phyloP scores from a whole-genome alignment of 371 early-diverging fungal species.

The Actinomucor elegans region DNA sequence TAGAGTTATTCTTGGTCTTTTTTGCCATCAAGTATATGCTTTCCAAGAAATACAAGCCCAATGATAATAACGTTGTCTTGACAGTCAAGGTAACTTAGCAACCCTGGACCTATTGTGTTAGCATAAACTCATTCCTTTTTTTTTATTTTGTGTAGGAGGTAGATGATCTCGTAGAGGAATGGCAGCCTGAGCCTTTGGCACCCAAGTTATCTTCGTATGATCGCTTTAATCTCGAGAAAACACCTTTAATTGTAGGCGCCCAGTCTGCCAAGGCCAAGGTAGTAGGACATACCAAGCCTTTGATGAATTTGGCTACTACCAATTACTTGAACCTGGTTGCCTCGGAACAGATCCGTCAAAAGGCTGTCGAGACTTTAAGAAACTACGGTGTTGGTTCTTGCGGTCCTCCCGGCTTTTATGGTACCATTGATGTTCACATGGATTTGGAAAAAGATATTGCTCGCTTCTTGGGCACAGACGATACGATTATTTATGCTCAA shows the following conservation, averaged over 20 bases:
- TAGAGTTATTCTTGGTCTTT: conserved; percentile 85
- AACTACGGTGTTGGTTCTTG: conserved; percentile 99
- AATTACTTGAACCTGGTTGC: conserved; percentile 87
- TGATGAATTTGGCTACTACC: conserved; percentile 84
- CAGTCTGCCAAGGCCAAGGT: conserved; percentile 62
- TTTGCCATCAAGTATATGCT: conserved; percentile 91
- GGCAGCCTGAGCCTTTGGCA: conserved; percentile 96
- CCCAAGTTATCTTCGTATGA: conserved; percentile 74
- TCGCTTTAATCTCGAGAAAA: conserved; percentile 77
- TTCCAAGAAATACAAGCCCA: conserved; percentile 83
- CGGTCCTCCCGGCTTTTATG: conserved; percentile 99
- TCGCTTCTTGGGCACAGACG: conserved; percentile 85
- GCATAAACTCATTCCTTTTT: background rate
- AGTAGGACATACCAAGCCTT: conserved; percentile 48
- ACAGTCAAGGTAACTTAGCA: conserved; percentile 76
- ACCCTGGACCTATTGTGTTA: background rate
- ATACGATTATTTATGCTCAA: conserved; percentile 97
- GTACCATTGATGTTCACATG: conserved; percentile 98
- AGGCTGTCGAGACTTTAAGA: conserved; percentile 88
- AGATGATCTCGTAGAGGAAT: conserved; percentile 93
- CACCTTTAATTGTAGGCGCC: conserved; percentile 74
- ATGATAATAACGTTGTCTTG: conserved; percentile 77
- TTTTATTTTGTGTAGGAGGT: conserved; percentile 15
- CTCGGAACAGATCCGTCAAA: conserved; percentile 77
- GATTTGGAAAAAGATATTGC: conserved; percentile 93